Conservation (phyloP, 169 alveolate species). For the Babesia caballi region DNA sequence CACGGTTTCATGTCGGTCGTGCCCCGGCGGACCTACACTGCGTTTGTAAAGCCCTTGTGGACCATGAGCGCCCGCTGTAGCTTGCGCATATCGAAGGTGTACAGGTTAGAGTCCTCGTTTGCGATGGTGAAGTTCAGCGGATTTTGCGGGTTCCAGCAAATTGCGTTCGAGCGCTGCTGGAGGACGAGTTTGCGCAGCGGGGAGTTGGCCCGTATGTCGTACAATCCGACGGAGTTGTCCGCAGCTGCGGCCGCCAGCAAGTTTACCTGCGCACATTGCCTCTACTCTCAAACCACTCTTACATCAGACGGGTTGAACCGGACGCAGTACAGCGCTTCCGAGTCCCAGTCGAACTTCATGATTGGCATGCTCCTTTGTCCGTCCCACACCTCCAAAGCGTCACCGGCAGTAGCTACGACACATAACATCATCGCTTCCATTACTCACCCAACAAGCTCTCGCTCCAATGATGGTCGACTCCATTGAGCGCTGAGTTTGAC, state of each 20-base stretch:
- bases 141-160: constrained; percentile 97
- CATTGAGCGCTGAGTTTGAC: constrained; percentile 69
- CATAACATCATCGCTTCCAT: constrained; percentile 2
- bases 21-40: constrained; percentile 71
- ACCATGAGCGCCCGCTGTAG: constrained; percentile 88
- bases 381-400: constrained; percentile 76
- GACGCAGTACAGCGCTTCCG: constrained; percentile 80
- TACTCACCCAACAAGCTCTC: constrained; percentile 39
- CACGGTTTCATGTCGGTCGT: background rate
- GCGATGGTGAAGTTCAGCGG: constrained; percentile 96
- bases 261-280: constrained; percentile 16
- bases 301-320: constrained; percentile 91
- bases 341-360: constrained; percentile 72
- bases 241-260: constrained; percentile 88
- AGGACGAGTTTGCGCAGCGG: constrained; percentile 85
- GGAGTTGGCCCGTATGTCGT: constrained; percentile 86
- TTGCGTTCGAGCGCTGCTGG: constrained; percentile 88
- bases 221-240: constrained; percentile 84
- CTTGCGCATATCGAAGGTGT: constrained; percentile 96
- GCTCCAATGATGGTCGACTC: constrained; percentile 86
- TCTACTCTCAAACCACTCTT: constrained; percentile 6
- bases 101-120: constrained; percentile 95
- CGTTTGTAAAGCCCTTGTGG: constrained; percentile 90
- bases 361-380: constrained; percentile 69
- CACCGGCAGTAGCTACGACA: constrained; percentile 87